Evolutionary conservation across 208 protist genomes (phyloP), one percentile per base, ranked within the genome.

Genomic region (Leishmania martiniquensis): DNA sequence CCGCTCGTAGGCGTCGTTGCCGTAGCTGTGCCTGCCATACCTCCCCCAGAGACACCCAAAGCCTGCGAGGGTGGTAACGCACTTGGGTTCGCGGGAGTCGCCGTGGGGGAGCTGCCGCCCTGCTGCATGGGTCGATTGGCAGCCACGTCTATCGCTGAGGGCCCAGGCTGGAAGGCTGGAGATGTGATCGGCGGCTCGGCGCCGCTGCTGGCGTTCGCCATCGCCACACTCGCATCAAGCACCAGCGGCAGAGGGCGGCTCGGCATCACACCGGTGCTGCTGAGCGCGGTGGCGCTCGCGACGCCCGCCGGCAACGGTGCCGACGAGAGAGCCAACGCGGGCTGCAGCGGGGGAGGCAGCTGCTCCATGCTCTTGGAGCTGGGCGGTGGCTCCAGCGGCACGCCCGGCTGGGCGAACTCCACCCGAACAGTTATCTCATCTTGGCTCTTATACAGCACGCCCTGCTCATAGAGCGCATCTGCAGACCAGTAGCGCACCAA

Each of bases 381-480:
- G 22, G 69, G 42, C n/a, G 79, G 54, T 15, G 68, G 22, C 74
- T 83, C 80, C 59, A 83, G 74, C 71, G 73, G 84, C n/a, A 78
- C 55, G 34, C 77, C 77, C 6, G 82, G 82, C 59, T 83, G 72
- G 15, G 80, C 77, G 60, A 93, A 91, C 34, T 84, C 60, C 20
- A 94, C 89, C 17, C 84, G 81, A 9, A 96, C 80, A 7, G 81
- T 86, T 34, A 93, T 83, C 60, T 88, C 62, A 63, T 96, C 92
- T 20, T 85, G 83, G 49, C 76, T 85, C 75, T 91, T 91, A 75
- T 90, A 93, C 15, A 84, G 68, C 20, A 77, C 69, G 13, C 89
- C 86, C 20, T 82, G 77, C 15, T 79, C 76, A 72, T 88, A 95
- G 22, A 91, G 65, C 2, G 85, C 69, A 32, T 86, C 85, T 6